Conservation (phyloP, 208 protist genomes). For the Borovskyia barvae region DNA sequence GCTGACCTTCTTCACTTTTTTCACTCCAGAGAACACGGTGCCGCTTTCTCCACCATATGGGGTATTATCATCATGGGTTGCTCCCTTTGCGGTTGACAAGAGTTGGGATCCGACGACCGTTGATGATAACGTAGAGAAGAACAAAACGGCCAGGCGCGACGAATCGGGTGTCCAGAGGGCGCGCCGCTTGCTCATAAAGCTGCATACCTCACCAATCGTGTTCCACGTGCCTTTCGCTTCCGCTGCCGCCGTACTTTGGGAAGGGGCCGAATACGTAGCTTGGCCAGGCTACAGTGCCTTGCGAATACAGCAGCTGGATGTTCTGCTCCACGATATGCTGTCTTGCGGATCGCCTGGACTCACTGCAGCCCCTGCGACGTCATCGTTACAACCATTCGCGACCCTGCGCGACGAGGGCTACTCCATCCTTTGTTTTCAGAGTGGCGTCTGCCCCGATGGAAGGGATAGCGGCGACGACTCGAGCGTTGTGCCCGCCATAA, state of each 20-base stretch:
- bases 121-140: too few relatives aligned
- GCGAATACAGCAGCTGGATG: constrained; percentile 17
- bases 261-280: constrained; percentile 23
- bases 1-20: constrained; percentile 45
- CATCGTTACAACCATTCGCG: constrained; percentile 1
- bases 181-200: constrained; percentile 22
- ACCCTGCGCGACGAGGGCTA: constrained; percentile 15
- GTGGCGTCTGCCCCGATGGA: too few relatives aligned
- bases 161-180: too few relatives aligned
- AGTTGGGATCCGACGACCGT: too few relatives aligned
- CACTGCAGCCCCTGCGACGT: not conserved
- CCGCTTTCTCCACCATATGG: constrained; percentile 11
- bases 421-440: constrained; percentile 13
- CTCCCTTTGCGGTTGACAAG: too few relatives aligned
- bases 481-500: constrained; percentile 3
- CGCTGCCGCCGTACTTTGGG: constrained; percentile 42
- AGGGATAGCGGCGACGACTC: constrained; percentile 1
- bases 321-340: constrained; percentile 24
- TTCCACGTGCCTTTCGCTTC: constrained; percentile 32
- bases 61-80: too few relatives aligned
- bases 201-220: constrained; percentile 36
- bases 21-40: constrained; percentile 25
- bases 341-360: not conserved
- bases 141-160: too few relatives aligned
- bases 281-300: constrained; percentile 21